Evolutionary conservation across 306 rosid species (phyloP), one percentile per base, ranked within the genome.

Genomic region (Vicia faba): DNA sequence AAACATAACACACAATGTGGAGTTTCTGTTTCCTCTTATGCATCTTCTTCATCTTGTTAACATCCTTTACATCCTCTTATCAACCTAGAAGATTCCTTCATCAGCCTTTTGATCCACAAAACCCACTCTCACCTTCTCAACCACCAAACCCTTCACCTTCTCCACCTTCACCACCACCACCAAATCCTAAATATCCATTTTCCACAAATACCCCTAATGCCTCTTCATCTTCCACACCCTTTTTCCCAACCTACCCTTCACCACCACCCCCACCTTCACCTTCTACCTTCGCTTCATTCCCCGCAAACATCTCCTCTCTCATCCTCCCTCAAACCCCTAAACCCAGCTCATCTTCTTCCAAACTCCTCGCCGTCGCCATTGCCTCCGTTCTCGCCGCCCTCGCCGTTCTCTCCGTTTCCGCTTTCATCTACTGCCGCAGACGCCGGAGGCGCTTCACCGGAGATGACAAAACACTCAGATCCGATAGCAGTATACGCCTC

Each of bases 291-390:
- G 96, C 92, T 8, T 80, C 98, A 19, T 92, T 89, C 78, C 98
- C 98, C 2, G 97, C 97, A 2, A 93, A 93, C 58, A 90, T 93
- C 36, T 90, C 99, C 55, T 88, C 97, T 12, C 90, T 93, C 18
- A 87, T 84, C 16, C 61, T 90, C 45, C 99, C 99, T 11, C 82
- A 76, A 11, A 1, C 88, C 15, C 59, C 83, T 3, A 54, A 74
- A 1, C 3, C 81, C 50, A 71, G 69, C 20, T 71, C 83, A 11
- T 61, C 73, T 4, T 76, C 95, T n/a, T 35, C 61, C 15, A 84
- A 83, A 36, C 77, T 86, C 56, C 41, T 82, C 29, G 82, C 78
- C 2, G 54, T 83, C 41, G 63, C 87, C 25, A 61, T 86, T 72
- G 58, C 85, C 11, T 80, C 92, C 13, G 87, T 84, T 3, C 7